Conservation (phyloP, 441 rosid species). For the Erysimum cheiri region DNA sequence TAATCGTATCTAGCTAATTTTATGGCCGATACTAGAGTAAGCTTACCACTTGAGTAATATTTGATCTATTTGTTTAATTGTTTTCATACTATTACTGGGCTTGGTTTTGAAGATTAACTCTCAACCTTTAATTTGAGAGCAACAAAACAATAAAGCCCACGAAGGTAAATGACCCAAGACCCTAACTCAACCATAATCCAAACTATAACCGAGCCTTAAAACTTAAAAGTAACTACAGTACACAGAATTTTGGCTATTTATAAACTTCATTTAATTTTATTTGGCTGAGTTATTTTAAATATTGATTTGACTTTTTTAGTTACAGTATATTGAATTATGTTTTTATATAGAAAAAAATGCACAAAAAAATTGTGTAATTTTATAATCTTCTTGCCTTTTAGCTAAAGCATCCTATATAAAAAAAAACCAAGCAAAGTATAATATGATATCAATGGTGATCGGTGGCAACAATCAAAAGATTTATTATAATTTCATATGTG, state of each 20-base stretch:
- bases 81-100: not conserved
- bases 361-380: not conserved
- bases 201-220: not conserved
- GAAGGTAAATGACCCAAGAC: not conserved
- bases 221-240: not conserved
- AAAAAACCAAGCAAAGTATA: not conserved
- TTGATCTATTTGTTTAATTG: not conserved
- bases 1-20: not conserved
- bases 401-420: not conserved
- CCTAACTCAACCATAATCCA: constrained; percentile 7
- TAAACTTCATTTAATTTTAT: too few relatives aligned
- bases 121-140: not conserved
- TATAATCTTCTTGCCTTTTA: not conserved
- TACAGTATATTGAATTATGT: not conserved
- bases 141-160: not conserved
- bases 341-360: not conserved
- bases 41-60: not conserved
- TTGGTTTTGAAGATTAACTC: not conserved
- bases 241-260: not conserved
- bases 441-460: not conserved
- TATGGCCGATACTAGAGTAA: not conserved
- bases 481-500: not conserved
- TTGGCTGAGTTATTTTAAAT: too few relatives aligned
- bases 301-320: not conserved
- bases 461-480: not conserved